Evolutionary conservation across 768 basidiomycete species (phyloP), one percentile per base, ranked within the genome.

Genomic region (Termitomyces sp.): DNA sequence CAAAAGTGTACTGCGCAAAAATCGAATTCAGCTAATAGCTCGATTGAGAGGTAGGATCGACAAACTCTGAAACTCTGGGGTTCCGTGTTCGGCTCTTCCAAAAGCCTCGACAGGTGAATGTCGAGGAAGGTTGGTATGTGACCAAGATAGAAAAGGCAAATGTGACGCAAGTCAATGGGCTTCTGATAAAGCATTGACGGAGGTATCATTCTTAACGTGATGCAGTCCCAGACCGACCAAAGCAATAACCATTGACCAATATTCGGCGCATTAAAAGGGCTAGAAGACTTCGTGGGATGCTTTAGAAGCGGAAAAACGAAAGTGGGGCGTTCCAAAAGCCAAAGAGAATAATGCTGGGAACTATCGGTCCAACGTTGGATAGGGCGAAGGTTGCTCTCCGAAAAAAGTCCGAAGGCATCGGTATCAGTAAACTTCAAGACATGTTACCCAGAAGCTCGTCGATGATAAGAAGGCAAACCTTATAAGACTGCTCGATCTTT

Each of bases 61-160:
- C 54, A 30, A 30, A 80, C 80, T 70, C 93, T 93, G 75, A 88
- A 96, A 53, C 81, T 74, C 59, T 88, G 80, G 0, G 97, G 97
- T 61, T 94, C 85, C 0, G 94, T 93, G 64, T 92, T 83, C 1
- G 87, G 83, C 64, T 94, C 89, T 42, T 83, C 67, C 52, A 97
- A 70, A 13, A 93, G 71, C 50, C 80, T 78, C 3, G 91, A 90
- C 49, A 96, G 72, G 66, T 96, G 89, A 24, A 97, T 97, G 65
- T 97, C 95, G 61, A 95, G 71, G 75, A 96, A 97, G 20, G 91
- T 80, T 2, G 93, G 93, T 47, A 98, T 93, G 69, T 98, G 97
- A 0, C 96, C 96, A 13, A 92, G 67, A 71, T 98, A 98, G 74
- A 99, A 99, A n/a, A 98, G 79, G 66, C 94, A 96, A 57, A 96